Conservation (phyloP, 176 grass and related monocot genomes). For the Carex scoparia region DNA sequence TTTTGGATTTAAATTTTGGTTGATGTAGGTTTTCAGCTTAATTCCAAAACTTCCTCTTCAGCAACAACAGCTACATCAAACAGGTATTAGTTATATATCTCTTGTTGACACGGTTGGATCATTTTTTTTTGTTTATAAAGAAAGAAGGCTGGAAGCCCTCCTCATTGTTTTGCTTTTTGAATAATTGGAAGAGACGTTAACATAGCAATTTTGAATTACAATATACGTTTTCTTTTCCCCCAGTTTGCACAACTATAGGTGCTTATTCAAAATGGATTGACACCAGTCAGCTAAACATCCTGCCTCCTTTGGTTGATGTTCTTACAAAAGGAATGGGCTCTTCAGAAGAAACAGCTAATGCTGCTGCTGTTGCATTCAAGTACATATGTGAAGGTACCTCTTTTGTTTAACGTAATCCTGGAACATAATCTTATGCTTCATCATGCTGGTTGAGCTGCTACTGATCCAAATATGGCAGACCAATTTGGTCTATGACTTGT, state of each 20-base stretch:
- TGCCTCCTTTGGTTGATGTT: conserved; percentile 86
- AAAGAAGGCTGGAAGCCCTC: neutral
- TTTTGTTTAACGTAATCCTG: neutral
- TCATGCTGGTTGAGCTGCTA: neutral
- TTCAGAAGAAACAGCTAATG: conserved; percentile 79
- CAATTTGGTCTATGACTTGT: neutral
- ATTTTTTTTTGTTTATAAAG: neutral
- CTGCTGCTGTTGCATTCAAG: conserved; percentile 90
- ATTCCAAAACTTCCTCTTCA: conserved; percentile 78
- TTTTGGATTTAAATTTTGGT: conserved; percentile 24
- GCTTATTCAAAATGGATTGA: conserved; percentile 98
- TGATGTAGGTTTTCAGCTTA: conserved; percentile 67
- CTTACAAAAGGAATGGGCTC: conserved; percentile 82
- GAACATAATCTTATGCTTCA: neutral
- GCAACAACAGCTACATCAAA: conserved; percentile 61
- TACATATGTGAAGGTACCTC: conserved; percentile 97
- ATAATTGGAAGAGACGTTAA: neutral
- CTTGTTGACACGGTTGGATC: neutral
- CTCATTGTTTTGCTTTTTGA: neutral
- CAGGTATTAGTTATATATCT: conserved; percentile 50
- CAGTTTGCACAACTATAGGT: conserved; percentile 90
- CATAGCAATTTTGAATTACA: conserved; percentile 31
- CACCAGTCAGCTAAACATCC: conserved; percentile 64
- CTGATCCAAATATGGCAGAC: neutral
- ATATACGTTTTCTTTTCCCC: conserved; percentile 13